Percentiles rank a stretch among this genome's conserved stretches.
phyloP scores from a whole-genome alignment of 768 basidiomycete species.

The Boletus coccyginus region DNA sequence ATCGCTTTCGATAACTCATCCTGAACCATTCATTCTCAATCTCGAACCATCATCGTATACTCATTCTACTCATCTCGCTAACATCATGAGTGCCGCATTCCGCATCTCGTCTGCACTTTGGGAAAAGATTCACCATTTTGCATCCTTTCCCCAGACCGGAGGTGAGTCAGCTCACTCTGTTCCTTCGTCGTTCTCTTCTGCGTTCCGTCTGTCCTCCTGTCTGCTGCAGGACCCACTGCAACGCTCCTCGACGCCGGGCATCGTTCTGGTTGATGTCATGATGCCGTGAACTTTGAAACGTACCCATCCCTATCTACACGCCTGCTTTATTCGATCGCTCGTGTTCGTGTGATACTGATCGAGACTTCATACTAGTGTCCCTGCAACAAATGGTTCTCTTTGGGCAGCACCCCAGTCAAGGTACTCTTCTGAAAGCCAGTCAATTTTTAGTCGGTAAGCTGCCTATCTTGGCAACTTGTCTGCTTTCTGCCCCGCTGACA shows the following conservation, averaged over 20 bases:
- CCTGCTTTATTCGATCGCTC: not conserved
- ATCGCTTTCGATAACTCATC: slow-evolving; percentile 11
- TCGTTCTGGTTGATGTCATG: not conserved
- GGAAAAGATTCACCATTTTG: slow-evolving; percentile 90
- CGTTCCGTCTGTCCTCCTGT: not conserved
- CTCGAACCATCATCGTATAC: slow-evolving; percentile 1
- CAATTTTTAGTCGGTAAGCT: slow-evolving; percentile 16
- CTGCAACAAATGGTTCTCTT: slow-evolving; percentile 19
- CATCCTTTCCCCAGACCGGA: slow-evolving; percentile 89
- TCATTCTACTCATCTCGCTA: not conserved
- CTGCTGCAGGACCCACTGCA: not conserved
- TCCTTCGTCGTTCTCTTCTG: not conserved
- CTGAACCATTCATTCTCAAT: not conserved
- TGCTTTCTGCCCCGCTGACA: not conserved
- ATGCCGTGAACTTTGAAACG: not conserved
- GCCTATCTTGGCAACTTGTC: not conserved
- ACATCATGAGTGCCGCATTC: slow-evolving; percentile 46
- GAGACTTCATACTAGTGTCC: slow-evolving; percentile 2
- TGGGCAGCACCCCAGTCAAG: slow-evolving; percentile 18
- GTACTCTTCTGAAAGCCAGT: slow-evolving; percentile 15
- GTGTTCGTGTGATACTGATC: slow-evolving; percentile 7
- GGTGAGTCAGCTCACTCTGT: slow-evolving; percentile 53
- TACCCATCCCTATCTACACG: not conserved
- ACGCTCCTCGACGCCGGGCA: not conserved
- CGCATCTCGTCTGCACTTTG: slow-evolving; percentile 76